These are phyloP conservation scores for Candida morakotiae DNA, from an alignment of 805 yeast species.

Conservation along the genomic window DNA sequence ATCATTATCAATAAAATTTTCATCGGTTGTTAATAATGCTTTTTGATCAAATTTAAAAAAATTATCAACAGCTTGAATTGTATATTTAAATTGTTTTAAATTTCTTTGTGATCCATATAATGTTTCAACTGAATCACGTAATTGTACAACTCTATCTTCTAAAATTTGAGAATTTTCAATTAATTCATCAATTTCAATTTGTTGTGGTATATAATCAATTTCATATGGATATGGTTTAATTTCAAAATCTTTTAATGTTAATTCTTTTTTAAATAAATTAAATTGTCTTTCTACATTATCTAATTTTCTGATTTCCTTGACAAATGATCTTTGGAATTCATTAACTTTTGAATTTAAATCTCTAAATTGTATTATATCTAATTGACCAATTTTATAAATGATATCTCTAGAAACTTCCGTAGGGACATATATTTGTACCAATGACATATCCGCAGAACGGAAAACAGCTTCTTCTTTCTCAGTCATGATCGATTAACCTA, in stretches of 20 bases:
- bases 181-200: slow-evolving; percentile 70
- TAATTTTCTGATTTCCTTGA: slow-evolving; percentile 75
- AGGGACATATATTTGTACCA: slow-evolving; percentile 87
- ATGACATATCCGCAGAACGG: slow-evolving; percentile 94
- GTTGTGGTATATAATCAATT: slow-evolving; percentile 24
- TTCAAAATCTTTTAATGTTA: slow-evolving; percentile 46
- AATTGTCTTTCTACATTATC: slow-evolving; percentile 88
- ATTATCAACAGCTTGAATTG: slow-evolving; percentile 32
- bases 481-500: slow-evolving; percentile 1
- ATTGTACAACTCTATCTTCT: slow-evolving; percentile 71
- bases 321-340: slow-evolving; percentile 87
- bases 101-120: slow-evolving; percentile 60
- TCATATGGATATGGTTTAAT: slow-evolving; percentile 25
- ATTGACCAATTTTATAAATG: slow-evolving; percentile 80
- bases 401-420: slow-evolving; percentile 86
- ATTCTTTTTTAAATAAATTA: slow-evolving; percentile 40
- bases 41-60: slow-evolving; percentile 21
- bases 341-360: slow-evolving; percentile 76
- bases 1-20: slow-evolving; percentile 26
- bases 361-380: slow-evolving; percentile 82
- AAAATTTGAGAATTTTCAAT: slow-evolving; percentile 57
- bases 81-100: slow-evolving; percentile 65
- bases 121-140: slow-evolving; percentile 64
- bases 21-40: slow-evolving; percentile 24
- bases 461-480: slow-evolving; percentile 44